Evolutionary conservation across 1,284 basidiomycete species (phyloP).

Genomic region (Afroboletus lepidellus): DNA sequence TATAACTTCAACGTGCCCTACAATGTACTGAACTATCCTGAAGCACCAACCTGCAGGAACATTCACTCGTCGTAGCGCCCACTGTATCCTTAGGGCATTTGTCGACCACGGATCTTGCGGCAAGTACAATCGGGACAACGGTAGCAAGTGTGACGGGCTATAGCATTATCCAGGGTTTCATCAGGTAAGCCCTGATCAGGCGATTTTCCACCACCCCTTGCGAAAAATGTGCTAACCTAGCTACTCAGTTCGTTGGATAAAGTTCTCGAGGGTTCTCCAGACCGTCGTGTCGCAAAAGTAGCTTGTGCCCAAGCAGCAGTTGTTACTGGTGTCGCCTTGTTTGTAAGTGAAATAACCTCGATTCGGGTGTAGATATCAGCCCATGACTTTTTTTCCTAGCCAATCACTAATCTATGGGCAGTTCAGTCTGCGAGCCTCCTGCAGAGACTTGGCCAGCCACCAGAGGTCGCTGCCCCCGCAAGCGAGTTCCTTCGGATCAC

Average conservation of each 20-base stretch:
- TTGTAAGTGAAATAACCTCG: conserved; percentile 13
- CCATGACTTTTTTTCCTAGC: conserved; percentile 6
- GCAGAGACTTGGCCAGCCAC: conserved; percentile 24
- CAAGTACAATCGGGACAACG: conserved; percentile 26
- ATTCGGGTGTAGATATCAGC: background rate
- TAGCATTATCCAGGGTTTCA: conserved; percentile 29
- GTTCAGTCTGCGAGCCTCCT: conserved; percentile 21
- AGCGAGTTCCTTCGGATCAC: conserved; percentile 26
- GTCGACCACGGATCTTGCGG: conserved; percentile 29
- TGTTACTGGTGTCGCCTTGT: conserved; percentile 24
- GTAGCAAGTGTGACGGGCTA: conserved; percentile 29
- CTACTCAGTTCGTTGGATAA: conserved; percentile 24
- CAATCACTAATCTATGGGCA: conserved; percentile 25
- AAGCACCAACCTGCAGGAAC: conserved; percentile 27
- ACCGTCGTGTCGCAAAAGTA: conserved; percentile 16
- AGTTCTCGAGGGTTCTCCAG: conserved; percentile 15
- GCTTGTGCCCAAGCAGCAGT: conserved; percentile 23
- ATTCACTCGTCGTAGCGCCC: conserved; percentile 29
- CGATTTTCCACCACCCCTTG: background rate
- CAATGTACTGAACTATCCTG: conserved; percentile 3
- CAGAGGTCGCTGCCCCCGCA: conserved; percentile 20
- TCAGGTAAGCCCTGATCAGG: conserved; percentile 16
- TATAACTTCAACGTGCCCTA: background rate
- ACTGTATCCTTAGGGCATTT: conserved; percentile 28
- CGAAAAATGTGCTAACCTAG: background rate